phyloP scores from a whole-genome alignment of 129 eudicot species.

The Flaveria trinervia region DNA sequence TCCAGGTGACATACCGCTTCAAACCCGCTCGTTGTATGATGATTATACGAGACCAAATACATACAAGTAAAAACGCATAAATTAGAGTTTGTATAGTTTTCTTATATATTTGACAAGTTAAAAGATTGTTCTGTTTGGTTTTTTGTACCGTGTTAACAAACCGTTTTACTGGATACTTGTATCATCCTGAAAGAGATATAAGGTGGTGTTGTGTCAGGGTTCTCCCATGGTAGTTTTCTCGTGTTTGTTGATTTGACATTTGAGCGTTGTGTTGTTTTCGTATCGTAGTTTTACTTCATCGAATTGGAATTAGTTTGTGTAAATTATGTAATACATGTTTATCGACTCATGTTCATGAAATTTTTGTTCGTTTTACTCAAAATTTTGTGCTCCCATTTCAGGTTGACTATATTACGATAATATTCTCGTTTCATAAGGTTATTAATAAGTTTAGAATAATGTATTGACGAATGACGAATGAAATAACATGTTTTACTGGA shows the following conservation, averaged over 20 bases:
- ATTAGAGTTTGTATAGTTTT: conserved; percentile 27
- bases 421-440: no score
- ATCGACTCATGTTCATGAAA: neutral
- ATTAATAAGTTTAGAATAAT: no score
- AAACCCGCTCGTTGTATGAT: conserved; percentile 38
- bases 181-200: conserved; percentile 22
- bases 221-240: conserved; percentile 13
- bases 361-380: no score
- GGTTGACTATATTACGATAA: no score
- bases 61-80: conserved; percentile 39
- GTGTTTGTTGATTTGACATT: conserved; percentile 14
- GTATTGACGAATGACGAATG: no score
- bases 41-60: conserved; percentile 44
- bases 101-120: conserved; percentile 18
- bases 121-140: conserved; percentile 11
- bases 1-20: conserved; percentile 41
- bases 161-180: conserved; percentile 18
- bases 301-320: conserved; percentile 19
- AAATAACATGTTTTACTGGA: no score
- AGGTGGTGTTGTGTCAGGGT: conserved; percentile 13
- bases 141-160: conserved; percentile 1
- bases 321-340: conserved; percentile 9
- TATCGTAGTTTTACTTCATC: conserved; percentile 11
- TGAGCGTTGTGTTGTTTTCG: conserved; percentile 2
- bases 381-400: no score